Evolutionary conservation across 441 rosid species (phyloP).

Genomic region (Isatis lusitanica): DNA sequence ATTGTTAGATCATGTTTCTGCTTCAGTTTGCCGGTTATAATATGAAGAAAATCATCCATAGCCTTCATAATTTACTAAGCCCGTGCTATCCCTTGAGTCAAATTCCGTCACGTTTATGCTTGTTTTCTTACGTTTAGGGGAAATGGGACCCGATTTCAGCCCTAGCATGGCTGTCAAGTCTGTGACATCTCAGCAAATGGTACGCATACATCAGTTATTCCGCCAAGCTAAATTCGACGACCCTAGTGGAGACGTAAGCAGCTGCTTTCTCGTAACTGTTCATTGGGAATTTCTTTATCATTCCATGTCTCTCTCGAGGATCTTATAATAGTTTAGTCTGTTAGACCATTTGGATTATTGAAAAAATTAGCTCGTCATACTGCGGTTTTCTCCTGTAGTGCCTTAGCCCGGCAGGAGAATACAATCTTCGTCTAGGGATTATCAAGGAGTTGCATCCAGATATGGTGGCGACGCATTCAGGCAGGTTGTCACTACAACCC

Average conservation of each 20-base stretch:
- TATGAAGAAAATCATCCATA: constrained; percentile 3
- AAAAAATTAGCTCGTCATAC: constrained; percentile 6
- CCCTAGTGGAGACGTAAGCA: constrained; percentile 93
- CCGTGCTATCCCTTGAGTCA: constrained; percentile 1
- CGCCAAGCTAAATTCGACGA: constrained; percentile 98
- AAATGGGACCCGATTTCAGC: constrained; percentile 93
- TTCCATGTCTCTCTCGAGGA: constrained; percentile 3
- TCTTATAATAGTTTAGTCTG: not conserved
- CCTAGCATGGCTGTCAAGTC: constrained; percentile 81
- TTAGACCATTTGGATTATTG: not conserved
- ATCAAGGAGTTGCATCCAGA: constrained; percentile 98
- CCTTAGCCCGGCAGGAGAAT: constrained; percentile 99
- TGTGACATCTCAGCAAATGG: constrained; percentile 86
- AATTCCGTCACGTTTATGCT: not conserved
- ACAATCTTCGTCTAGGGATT: constrained; percentile 97
- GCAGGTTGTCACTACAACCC: constrained; percentile 67
- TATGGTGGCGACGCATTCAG: constrained; percentile 95
- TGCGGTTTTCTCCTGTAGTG: constrained; percentile 50
- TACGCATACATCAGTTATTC: constrained; percentile 95
- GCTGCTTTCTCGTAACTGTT: constrained; percentile 19
- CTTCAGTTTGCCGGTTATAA: not conserved
- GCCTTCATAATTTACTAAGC: not conserved
- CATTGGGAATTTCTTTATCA: not conserved
- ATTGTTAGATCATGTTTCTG: not conserved
- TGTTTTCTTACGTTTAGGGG: constrained; percentile 53